phyloP scores from a whole-genome alignment of 2,329 filamentous ascomycete species.

The Diplodia seriata region DNA sequence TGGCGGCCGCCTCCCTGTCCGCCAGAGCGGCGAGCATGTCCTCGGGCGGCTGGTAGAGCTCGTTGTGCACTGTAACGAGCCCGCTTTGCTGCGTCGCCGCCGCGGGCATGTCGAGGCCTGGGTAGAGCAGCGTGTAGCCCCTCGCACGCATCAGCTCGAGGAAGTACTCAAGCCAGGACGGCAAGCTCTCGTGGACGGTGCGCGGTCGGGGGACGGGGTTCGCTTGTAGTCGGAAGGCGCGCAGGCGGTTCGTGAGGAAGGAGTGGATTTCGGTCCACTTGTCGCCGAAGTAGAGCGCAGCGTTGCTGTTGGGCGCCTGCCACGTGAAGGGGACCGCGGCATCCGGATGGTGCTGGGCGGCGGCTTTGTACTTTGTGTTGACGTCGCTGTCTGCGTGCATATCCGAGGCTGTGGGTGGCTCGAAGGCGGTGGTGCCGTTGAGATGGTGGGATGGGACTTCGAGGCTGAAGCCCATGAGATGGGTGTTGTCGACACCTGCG shows the following conservation, averaged over 20 bases:
- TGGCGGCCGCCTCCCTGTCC: not conserved
- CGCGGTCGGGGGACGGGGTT: conserved; percentile 38
- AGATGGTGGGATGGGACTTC: conserved; percentile 71
- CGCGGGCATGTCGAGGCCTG: conserved; percentile 54
- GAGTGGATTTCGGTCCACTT: conserved; percentile 87
- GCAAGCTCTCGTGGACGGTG: conserved; percentile 69
- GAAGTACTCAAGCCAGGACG: conserved; percentile 79
- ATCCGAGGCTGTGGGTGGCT: conserved; percentile 50
- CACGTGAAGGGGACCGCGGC: conserved; percentile 73
- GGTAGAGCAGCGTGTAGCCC: conserved; percentile 82
- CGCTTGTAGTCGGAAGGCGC: conserved; percentile 41
- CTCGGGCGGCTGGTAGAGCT: conserved; percentile 76
- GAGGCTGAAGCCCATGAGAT: conserved; percentile 80
- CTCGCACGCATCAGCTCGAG: conserved; percentile 77
- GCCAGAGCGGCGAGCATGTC: conserved; percentile 54
- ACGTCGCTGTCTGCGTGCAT: conserved; percentile 47
- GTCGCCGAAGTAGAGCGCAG: conserved; percentile 80
- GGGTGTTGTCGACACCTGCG: conserved; percentile 53
- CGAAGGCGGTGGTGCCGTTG: conserved; percentile 66
- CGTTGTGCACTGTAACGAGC: conserved; percentile 77
- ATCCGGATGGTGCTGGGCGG: conserved; percentile 38
- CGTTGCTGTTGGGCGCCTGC: conserved; percentile 83
- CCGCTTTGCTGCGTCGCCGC: conserved; percentile 52
- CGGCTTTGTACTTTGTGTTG: conserved; percentile 25
- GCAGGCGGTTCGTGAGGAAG: conserved; percentile 72